Conservation (phyloP, 176 grass and related monocot species). For the Juncus inflexus region DNA sequence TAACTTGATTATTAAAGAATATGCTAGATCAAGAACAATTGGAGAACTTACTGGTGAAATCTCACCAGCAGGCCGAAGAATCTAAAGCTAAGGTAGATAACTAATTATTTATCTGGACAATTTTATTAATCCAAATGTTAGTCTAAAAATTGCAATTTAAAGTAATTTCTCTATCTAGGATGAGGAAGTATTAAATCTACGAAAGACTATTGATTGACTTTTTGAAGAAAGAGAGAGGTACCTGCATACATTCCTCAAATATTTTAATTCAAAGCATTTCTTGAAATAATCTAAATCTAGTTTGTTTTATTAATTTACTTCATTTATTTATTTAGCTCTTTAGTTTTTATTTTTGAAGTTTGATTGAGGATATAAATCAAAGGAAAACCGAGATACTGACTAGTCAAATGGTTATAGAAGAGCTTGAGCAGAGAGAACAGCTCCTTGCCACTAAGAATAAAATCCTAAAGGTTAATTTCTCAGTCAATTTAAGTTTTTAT, state of each 20-base stretch:
- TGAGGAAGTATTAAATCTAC: constrained; percentile 47
- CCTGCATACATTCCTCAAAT: constrained; percentile 1
- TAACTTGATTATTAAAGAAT: constrained; percentile 34
- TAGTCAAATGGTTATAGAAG: constrained; percentile 52
- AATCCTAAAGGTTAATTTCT: constrained; percentile 59
- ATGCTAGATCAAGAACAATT: constrained; percentile 64
- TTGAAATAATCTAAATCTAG: neutral
- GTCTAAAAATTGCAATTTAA: too few relatives aligned
- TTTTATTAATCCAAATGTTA: constrained; percentile 48
- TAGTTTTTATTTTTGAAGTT: constrained; percentile 35
- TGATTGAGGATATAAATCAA: constrained; percentile 68
- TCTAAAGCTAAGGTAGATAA: constrained; percentile 61
- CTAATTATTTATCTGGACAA: constrained; percentile 29
- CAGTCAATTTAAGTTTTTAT: neutral
- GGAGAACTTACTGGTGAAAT: constrained; percentile 55
- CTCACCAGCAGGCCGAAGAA: constrained; percentile 63
- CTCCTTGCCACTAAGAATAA: constrained; percentile 57
- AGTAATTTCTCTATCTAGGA: constrained; percentile 42
- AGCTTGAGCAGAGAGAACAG: constrained; percentile 65
- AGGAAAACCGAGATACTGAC: constrained; percentile 46
- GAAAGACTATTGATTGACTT: constrained; percentile 47
- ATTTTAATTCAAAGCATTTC: neutral
- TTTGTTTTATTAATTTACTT: constrained; percentile 6
- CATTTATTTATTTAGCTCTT: neutral
- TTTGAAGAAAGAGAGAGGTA: constrained; percentile 60